phyloP scores from a whole-genome alignment of 2,329 filamentous ascomycete genomes.

The Rasamsonia emersonii region DNA sequence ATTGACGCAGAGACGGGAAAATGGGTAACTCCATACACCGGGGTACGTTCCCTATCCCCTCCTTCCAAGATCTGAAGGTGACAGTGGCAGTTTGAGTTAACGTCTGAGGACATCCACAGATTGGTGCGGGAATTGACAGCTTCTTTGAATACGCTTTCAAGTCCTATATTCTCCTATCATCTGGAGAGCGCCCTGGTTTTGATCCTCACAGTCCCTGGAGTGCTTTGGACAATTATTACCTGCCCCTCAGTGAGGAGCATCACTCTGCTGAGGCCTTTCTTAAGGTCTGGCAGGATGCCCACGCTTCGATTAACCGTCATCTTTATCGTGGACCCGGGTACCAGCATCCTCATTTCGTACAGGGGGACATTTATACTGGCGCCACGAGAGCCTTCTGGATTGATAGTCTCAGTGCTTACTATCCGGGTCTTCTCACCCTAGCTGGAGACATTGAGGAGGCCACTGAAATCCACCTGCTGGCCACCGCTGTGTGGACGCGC shows the following conservation, averaged over 20 bases:
- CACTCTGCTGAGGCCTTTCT: conserved; percentile 72
- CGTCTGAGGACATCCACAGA: conserved; percentile 32
- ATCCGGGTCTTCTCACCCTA: conserved; percentile 76
- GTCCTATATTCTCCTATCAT: conserved; percentile 81
- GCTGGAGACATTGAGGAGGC: conserved; percentile 88
- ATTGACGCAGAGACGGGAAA: conserved; percentile 85
- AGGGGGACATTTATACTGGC: conserved; percentile 79
- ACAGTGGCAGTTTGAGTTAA: neutral
- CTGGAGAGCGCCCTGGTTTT: conserved; percentile 42
- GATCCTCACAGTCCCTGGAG: conserved; percentile 34
- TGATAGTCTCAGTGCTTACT: conserved; percentile 91
- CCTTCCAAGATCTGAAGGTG: neutral
- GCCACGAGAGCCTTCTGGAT: conserved; percentile 89
- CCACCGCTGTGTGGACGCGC: conserved; percentile 87
- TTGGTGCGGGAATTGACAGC: conserved; percentile 92
- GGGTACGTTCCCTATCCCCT: conserved; percentile 34
- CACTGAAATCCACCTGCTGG: conserved; percentile 78
- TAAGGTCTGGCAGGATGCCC: conserved; percentile 73
- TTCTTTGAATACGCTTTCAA: conserved; percentile 99
- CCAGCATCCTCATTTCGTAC: conserved; percentile 87
- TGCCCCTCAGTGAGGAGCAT: conserved; percentile 54
- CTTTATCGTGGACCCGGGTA: conserved; percentile 68
- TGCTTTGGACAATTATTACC: conserved; percentile 56
- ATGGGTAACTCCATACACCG: conserved; percentile 84
- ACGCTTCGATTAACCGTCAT: conserved; percentile 80